A percentile compares a stretch with the other conserved stretches of the same genome.
Conservation (phyloP, 2,329 filamentous ascomycete species). For the Fusarium sp. region DNA sequence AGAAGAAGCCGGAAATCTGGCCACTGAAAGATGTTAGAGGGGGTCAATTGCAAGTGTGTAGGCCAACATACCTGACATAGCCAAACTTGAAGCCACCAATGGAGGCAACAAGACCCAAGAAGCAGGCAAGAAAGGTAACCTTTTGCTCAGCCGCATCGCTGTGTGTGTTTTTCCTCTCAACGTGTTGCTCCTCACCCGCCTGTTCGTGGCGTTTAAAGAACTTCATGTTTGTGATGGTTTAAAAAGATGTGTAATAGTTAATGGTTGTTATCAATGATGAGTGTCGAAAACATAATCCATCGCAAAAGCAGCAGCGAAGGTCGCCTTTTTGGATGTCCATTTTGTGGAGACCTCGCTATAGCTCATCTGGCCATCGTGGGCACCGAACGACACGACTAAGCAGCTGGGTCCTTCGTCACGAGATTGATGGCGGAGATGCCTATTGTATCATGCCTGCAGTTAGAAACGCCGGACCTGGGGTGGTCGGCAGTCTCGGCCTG, state of each 20-base stretch:
- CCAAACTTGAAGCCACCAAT: conserved; percentile 70
- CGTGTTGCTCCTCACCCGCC: conserved; percentile 33
- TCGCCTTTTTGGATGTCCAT: conserved; percentile 30
- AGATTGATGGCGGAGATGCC: conserved; percentile 16
- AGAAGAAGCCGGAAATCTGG: conserved; percentile 71
- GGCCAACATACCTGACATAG: conserved; percentile 60
- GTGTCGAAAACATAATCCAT: conserved; percentile 17
- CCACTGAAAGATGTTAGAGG: conserved; percentile 53
- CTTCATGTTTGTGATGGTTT: conserved; percentile 24
- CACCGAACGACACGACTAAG: conserved; percentile 23
- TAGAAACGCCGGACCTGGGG: conserved; percentile 25
- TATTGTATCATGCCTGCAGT: conserved; percentile 22
- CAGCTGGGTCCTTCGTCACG: conserved; percentile 29
- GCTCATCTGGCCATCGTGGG: conserved; percentile 20
- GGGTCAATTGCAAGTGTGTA: neutral
- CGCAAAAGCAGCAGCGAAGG: conserved; percentile 24
- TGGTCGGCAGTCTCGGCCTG: conserved; percentile 28
- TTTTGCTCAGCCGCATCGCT: conserved; percentile 38
- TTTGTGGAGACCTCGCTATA: conserved; percentile 30
- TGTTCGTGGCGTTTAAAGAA: conserved; percentile 37
- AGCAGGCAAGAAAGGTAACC: conserved; percentile 56
- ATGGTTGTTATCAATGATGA: neutral
- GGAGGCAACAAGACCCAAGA: conserved; percentile 64
- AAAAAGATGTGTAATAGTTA: neutral
- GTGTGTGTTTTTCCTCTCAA: conserved; percentile 27